Conservation (phyloP, 345 rosid species). For the Rhodamnia argentea region DNA sequence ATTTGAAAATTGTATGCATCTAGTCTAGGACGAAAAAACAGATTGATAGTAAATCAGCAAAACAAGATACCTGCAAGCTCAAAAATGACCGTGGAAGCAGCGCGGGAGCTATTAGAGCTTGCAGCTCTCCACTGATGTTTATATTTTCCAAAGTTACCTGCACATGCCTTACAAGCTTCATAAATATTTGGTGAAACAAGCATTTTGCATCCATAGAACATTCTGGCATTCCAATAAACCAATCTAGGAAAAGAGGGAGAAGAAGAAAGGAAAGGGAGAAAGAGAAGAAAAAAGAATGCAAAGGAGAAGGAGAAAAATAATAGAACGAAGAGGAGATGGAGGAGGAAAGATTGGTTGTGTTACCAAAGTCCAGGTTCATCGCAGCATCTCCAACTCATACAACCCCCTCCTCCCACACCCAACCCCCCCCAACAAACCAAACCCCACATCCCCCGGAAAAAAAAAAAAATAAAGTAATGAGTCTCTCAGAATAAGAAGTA, state of each 20-base stretch:
- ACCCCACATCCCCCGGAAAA: too few relatives aligned
- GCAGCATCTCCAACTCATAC: not conserved
- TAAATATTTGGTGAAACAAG: not conserved
- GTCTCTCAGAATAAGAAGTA: not conserved
- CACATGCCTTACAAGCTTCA: slow-evolving; percentile 2
- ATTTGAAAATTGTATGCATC: not conserved
- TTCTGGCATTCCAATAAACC: not conserved
- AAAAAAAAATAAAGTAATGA: not conserved
- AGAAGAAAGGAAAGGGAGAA: not conserved
- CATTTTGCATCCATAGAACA: not conserved
- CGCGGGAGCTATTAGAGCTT: slow-evolving; percentile 83
- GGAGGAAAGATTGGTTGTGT: not conserved
- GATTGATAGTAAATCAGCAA: not conserved
- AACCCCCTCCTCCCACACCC: not conserved
- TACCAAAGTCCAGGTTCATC: not conserved
- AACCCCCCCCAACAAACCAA: not conserved
- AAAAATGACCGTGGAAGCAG: slow-evolving; percentile 66
- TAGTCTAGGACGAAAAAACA: not conserved
- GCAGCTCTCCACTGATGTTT: slow-evolving; percentile 66
- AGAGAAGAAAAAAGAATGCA: not conserved
- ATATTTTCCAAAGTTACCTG: slow-evolving; percentile 75
- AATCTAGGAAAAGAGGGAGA: not conserved
- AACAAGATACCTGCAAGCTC: slow-evolving; percentile 54
- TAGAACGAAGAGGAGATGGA: not conserved
- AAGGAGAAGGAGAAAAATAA: not conserved